Percentiles rank a stretch among this genome's conserved stretches.
These are phyloP conservation scores for Kodamaea anthophila DNA, from an alignment of 1,139 yeast species.

Conservation along the genomic window DNA sequence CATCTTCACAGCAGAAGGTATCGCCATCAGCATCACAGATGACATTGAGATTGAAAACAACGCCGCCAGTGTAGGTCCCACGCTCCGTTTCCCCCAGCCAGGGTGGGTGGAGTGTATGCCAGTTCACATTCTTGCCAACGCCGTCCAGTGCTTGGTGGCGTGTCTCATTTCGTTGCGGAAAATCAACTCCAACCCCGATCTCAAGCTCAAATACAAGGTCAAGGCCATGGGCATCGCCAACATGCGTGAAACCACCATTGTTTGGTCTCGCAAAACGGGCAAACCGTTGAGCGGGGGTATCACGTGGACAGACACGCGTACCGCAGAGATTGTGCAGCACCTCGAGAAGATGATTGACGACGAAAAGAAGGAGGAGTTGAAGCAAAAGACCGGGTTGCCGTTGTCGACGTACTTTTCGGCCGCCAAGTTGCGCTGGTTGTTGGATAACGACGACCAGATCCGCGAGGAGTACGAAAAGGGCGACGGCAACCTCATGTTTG, in stretches of 20 bases:
- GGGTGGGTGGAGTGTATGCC: constrained; percentile 98
- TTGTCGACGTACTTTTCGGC: constrained; percentile 89
- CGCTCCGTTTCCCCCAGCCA: constrained; percentile 67
- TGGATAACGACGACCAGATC: constrained; percentile 72
- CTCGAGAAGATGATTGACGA: constrained; percentile 54
- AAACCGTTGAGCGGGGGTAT: constrained; percentile 80
- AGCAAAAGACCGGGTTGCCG: constrained; percentile 76
- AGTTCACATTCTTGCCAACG: constrained; percentile 73
- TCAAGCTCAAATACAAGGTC: constrained; percentile 48
- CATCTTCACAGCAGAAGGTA: constrained; percentile 69
- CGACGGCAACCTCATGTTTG: constrained; percentile 73
- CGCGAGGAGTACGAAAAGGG: constrained; percentile 68
- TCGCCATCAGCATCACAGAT: constrained; percentile 54
- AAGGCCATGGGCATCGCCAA: constrained; percentile 79
- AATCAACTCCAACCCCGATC: constrained; percentile 47
- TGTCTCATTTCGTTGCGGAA: constrained; percentile 54
- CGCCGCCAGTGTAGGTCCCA: constrained; percentile 54
- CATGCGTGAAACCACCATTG: constrained; percentile 91
- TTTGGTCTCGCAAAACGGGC: constrained; percentile 85
- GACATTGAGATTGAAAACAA: constrained; percentile 59
- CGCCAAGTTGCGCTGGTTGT: constrained; percentile 82
- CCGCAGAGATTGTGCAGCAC: constrained; percentile 64
- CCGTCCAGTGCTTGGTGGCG: constrained; percentile 68
- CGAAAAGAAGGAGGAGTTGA: constrained; percentile 53
- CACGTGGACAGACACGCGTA: constrained; percentile 95